These are phyloP conservation scores for Hibiscus tridactylites DNA, from an alignment of 345 rosid genomes.

Conservation along the genomic window DNA sequence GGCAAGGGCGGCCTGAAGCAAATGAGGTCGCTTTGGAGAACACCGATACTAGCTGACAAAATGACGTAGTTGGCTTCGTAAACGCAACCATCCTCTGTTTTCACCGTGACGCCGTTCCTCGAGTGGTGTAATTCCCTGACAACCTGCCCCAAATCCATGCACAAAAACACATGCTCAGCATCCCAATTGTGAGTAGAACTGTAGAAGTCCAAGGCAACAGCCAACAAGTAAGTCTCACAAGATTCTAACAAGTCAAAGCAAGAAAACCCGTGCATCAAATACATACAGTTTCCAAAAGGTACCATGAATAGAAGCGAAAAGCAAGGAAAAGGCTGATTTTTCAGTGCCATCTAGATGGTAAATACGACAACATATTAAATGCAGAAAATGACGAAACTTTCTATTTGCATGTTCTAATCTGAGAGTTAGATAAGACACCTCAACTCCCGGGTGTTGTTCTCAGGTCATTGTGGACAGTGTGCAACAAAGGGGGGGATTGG, in stretches of 20 bases:
- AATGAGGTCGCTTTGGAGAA: slow-evolving; percentile 82
- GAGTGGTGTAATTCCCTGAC: slow-evolving; percentile 86
- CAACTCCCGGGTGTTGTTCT: slow-evolving; percentile 25
- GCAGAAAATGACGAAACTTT: slow-evolving; percentile 33
- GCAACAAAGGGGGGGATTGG: slow-evolving; percentile 12
- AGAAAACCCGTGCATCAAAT: slow-evolving; percentile 29
- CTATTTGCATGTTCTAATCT: slow-evolving; percentile 19
- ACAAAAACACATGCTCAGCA: slow-evolving; percentile 13
- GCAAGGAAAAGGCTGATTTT: not conserved
- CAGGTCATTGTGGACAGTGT: slow-evolving; percentile 22
- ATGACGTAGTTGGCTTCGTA: slow-evolving; percentile 81
- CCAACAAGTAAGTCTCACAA: not conserved
- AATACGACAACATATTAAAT: slow-evolving; percentile 21
- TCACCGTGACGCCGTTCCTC: slow-evolving; percentile 72
- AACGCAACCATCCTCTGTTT: slow-evolving; percentile 86
- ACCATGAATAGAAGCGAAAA: not conserved
- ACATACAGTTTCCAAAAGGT: not conserved
- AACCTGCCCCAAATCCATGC: slow-evolving; percentile 57
- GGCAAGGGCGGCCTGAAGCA: slow-evolving; percentile 82
- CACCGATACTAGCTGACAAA: slow-evolving; percentile 91
- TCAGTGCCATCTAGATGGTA: not conserved
- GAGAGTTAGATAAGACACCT: slow-evolving; percentile 35
- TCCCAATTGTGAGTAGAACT: not conserved
- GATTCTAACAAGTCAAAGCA: slow-evolving; percentile 34
- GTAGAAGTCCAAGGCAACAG: slow-evolving; percentile 5